Conservation (phyloP, 768 basidiomycete species). For the Lentinula lateritia region DNA sequence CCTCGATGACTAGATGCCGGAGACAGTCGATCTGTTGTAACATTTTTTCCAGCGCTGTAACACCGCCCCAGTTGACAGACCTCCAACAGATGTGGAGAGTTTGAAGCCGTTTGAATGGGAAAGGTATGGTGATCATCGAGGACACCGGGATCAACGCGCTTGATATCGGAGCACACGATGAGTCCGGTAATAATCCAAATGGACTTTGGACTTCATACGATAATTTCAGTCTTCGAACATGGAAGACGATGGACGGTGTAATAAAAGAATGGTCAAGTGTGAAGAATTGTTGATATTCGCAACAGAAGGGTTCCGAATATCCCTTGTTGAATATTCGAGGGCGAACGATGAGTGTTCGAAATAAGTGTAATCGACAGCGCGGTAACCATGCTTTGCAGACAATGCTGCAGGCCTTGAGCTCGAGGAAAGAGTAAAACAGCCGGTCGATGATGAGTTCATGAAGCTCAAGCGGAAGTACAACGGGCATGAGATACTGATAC, state of each 20-base stretch:
- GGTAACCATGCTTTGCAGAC: slow-evolving; percentile 1
- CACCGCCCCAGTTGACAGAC: not conserved
- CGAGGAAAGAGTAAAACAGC: not conserved
- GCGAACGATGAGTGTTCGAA: not conserved
- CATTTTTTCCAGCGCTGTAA: not conserved
- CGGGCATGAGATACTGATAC: not conserved
- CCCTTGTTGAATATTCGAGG: not conserved
- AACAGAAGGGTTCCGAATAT: not conserved
- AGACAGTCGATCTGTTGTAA: slow-evolving; percentile 2
- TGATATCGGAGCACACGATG: not conserved
- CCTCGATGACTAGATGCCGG: slow-evolving; percentile 3
- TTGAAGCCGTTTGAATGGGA: not conserved
- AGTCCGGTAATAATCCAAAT: not conserved
- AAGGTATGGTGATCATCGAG: not conserved
- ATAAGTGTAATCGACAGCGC: not conserved
- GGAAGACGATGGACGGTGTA: not conserved
- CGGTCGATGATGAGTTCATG: slow-evolving; percentile 2
- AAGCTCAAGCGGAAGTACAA: not conserved
- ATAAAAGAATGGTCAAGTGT: not conserved
- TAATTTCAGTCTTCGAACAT: not conserved
- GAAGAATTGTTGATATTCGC: not conserved
- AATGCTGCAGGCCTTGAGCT: not conserved
- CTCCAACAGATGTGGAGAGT: not conserved
- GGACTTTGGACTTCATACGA: not conserved
- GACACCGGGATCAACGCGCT: not conserved